Base-by-base conservation (phyloP, 2,329 filamentous ascomycete genomes). In the Polychaeton citri region DNA sequence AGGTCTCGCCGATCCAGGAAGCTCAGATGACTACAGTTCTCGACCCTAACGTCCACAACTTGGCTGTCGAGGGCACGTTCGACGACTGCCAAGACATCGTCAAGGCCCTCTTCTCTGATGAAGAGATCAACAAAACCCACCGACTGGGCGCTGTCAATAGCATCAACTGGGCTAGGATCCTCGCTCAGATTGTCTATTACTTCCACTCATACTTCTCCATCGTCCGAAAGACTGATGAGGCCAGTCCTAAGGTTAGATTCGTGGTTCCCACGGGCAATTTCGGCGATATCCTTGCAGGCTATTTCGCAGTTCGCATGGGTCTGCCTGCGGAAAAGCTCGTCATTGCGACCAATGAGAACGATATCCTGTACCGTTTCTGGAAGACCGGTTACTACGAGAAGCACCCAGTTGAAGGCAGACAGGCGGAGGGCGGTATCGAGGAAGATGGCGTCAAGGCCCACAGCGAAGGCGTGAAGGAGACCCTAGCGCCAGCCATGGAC, bases 1-100 rank as follows among this genome's bases (percentile, higher is more conserved):
- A 85, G 47, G 81, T 96, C 43, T 86, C 80, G 56, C 83, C 86
- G 10, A 81, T 96, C 38, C 90, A 96, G 60, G 85, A 96, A 61
- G 81, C 83, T 4, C 90, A 96, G 64, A 96, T 96, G 90, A 95
- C 87, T 1, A 95, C 88, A 0, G 82, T 90, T 19, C 66, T 85
- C 28, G 90, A 96, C 57, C 64, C 72, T 40, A 96, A 96, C 55
- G 87, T 96, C 21, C 85, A 95, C 69, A 94, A 93, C 60, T 65
- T 96, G 32, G 77, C 83, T 36, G 81, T 96, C 9, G 76, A 81
- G 34, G 90, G 88, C 39, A 45, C 85, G 0, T 96, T 96, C 56
- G 88, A 96, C 54, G 86, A 96, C 57, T 96, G 90, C 62, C 88
- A 95, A 74, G 86, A 94, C 60, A 92, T 90, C 38, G 81, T 98